These are phyloP conservation scores for Leptographium procerum DNA, from an alignment of 2,329 filamentous ascomycete species.

Conservation along the genomic window DNA sequence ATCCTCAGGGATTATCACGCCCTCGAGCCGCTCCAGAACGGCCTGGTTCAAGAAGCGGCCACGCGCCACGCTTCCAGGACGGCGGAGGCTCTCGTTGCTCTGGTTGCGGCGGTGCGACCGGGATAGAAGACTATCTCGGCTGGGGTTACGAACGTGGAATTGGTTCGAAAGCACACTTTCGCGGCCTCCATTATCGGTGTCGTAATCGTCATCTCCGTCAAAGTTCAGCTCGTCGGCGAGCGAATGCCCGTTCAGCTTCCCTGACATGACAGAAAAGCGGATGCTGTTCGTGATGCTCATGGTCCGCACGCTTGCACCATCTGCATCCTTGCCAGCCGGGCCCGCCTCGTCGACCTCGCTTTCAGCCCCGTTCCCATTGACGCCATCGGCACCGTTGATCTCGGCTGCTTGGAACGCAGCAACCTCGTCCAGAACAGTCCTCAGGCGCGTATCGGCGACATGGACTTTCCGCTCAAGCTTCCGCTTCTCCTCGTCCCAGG, in stretches of 20 bases:
- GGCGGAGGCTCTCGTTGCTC: conserved; percentile 46
- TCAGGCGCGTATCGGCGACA: conserved; percentile 78
- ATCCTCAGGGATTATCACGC: conserved; percentile 38
- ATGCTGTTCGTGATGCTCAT: conserved; percentile 63
- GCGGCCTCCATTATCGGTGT: conserved; percentile 61
- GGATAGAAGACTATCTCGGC: conserved; percentile 43
- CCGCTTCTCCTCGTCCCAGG: conserved; percentile 75
- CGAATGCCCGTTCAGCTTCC: conserved; percentile 55
- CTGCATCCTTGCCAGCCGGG: conserved; percentile 46
- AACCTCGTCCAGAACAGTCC: conserved; percentile 76
- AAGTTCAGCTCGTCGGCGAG: conserved; percentile 87
- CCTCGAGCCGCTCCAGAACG: conserved; percentile 45
- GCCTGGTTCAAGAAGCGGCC: conserved; percentile 42
- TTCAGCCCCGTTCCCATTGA: conserved; percentile 36
- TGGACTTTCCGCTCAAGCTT: conserved; percentile 77
- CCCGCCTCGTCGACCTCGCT: conserved; percentile 46
- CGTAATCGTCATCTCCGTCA: conserved; percentile 63
- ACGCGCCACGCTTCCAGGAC: conserved; percentile 42
- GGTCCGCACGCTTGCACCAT: conserved; percentile 61
- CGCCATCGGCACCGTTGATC: conserved; percentile 22
- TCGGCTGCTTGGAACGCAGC: conserved; percentile 54
- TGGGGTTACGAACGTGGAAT: conserved; percentile 41
- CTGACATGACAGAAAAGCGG: conserved; percentile 48
- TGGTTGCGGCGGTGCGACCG: conserved; percentile 42
- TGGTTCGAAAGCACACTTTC: conserved; percentile 46